These are phyloP conservation scores for Fusarium lyarnte DNA, from an alignment of 2,329 filamentous ascomycete species.

Conservation along the genomic window DNA sequence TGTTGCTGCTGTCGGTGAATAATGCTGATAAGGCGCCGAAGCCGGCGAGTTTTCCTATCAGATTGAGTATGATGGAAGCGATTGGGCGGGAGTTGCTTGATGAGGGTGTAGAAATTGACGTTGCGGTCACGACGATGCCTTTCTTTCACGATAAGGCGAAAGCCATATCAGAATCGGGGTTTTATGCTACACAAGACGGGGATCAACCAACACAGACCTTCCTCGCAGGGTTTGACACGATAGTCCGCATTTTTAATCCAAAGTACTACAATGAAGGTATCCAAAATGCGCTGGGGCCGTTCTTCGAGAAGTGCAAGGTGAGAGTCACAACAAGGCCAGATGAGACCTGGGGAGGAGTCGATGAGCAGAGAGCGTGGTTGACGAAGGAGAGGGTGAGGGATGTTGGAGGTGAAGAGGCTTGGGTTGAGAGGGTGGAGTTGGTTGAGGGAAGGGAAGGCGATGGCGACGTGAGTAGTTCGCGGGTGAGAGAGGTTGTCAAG, in stretches of 20 bases:
- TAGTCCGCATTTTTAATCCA: slow-evolving; percentile 75
- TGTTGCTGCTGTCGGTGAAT: slow-evolving; percentile 69
- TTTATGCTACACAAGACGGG: slow-evolving; percentile 48
- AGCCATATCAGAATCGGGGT: slow-evolving; percentile 61
- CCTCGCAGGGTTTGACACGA: slow-evolving; percentile 79
- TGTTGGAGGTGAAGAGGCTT: slow-evolving; percentile 65
- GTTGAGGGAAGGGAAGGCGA: slow-evolving; percentile 59
- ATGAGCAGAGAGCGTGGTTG: slow-evolving; percentile 59
- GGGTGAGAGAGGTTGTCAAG: slow-evolving; percentile 67
- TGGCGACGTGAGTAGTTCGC: slow-evolving; percentile 67
- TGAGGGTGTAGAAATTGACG: slow-evolving; percentile 59
- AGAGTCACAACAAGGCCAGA: slow-evolving; percentile 71
- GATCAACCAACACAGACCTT: slow-evolving; percentile 66
- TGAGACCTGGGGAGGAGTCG: slow-evolving; percentile 65
- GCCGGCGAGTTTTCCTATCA: slow-evolving; percentile 73
- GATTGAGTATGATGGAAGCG: slow-evolving; percentile 76
- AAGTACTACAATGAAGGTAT: slow-evolving; percentile 71
- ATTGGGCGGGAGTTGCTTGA: slow-evolving; percentile 67
- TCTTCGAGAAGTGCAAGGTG: slow-evolving; percentile 70
- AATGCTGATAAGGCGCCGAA: slow-evolving; percentile 74
- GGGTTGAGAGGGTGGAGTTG: slow-evolving; percentile 69
- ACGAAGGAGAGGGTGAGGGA: slow-evolving; percentile 56
- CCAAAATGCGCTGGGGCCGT: slow-evolving; percentile 65
- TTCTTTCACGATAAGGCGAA: slow-evolving; percentile 78
- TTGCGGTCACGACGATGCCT: slow-evolving; percentile 75